These are phyloP conservation scores for Amauroascus niger DNA, from an alignment of 2,329 filamentous ascomycete genomes.

Conservation along the genomic window DNA sequence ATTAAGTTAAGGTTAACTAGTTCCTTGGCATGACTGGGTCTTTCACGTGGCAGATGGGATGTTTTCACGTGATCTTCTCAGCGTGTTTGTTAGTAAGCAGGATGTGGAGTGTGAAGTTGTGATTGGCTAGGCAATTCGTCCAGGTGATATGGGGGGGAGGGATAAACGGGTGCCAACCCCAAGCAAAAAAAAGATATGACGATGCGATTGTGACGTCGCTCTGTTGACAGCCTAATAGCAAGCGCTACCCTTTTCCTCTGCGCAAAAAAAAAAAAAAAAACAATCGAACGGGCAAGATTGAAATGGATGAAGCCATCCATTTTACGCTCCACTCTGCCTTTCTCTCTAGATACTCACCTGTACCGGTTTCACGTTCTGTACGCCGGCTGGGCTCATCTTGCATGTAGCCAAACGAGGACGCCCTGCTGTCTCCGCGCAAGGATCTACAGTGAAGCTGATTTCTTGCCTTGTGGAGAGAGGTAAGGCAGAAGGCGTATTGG, in stretches of 20 bases:
- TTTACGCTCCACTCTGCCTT: background rate
- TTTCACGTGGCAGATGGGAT: too few species aligned
- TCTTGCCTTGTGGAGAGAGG: background rate
- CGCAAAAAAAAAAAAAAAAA: too few species aligned
- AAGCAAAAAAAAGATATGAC: constrained; percentile 5
- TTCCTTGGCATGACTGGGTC: too few species aligned
- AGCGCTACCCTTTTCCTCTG: background rate
- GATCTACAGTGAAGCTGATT: background rate
- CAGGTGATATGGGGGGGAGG: too few species aligned
- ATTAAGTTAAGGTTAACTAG: too few species aligned
- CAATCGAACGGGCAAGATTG: background rate
- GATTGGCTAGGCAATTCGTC: background rate
- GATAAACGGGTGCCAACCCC: too few species aligned
- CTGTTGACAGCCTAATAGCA: constrained; percentile 2
- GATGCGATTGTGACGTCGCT: constrained; percentile 11
- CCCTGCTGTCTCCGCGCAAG: background rate
- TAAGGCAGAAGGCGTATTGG: background rate
- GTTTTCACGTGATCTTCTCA: too few species aligned
- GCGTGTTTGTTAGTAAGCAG: too few species aligned
- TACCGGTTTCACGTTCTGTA: background rate
- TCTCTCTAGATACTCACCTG: background rate
- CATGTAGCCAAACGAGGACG: background rate
- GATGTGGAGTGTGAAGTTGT: too few species aligned
- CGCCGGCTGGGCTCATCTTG: background rate
- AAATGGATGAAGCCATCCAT: constrained; percentile 8